Base-by-base conservation (phyloP, 2,329 filamentous ascomycete species). In the Neonectria punicea region DNA sequence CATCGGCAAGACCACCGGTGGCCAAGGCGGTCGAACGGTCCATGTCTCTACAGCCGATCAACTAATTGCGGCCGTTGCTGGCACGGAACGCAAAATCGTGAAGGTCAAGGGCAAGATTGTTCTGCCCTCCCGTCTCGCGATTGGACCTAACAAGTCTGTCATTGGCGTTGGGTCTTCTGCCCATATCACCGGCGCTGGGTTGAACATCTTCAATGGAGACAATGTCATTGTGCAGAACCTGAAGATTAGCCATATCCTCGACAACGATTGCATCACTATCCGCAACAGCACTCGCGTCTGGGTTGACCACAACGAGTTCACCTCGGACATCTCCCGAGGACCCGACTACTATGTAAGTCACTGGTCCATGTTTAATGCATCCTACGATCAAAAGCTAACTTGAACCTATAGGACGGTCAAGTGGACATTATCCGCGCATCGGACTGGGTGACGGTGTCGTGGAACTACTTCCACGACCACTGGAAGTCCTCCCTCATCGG, bases 401-500 rank as follows among this genome's bases (percentile, higher is more conserved):
- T 11, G 49, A 14, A 70, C 13, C 20, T 2, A 1, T 66, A 81
- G 75, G 82, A 84, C 55, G 82, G 82, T 9, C 81, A 83, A 72
- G 73, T 83, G 32, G 82, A 84, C 49, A 82, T 84, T 41, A 79
- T 82, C 51, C 79, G 79, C 4, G 81, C 76, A 3, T 80, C 79
- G 0, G 82, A 84, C 74, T 84, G 76, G 73, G 74, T 84, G 62
- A 85, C 83, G 0, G 74, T 84, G 2, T 83, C 79, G 0, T 82
- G 81, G 80, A 84, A 84, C 74, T 83, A 83, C 68, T 83, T 84
- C 77, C 82, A 84, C 65, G 79, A 83, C 66, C 81, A 83, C 73
- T 84, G 81, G 79, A 85, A 83, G 68, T 79, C 79, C 1, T 83
- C 81, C 2, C 78, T 84, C 0, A 70, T 84, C 4, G 82, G 82